Percentiles rank a stretch among this genome's conserved stretches.
These are phyloP conservation scores for Ananas comosus DNA, from an alignment of 176 grass and related monocot genomes.

Conservation along the genomic window DNA sequence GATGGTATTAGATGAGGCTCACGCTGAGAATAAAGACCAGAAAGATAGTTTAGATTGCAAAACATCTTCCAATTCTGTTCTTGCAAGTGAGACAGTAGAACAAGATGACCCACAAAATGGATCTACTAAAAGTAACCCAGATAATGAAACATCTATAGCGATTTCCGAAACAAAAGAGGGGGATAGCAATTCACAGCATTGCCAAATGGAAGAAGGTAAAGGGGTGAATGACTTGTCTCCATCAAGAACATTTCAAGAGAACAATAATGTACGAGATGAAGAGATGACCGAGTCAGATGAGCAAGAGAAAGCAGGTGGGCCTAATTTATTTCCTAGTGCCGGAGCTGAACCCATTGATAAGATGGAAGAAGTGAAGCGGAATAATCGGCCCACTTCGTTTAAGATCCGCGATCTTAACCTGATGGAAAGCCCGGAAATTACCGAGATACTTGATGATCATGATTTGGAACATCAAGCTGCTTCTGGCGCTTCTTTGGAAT, in stretches of 20 bases:
- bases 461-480: slow-evolving; percentile 25
- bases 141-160: slow-evolving; percentile 30
- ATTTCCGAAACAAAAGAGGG: slow-evolving; percentile 19
- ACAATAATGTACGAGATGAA: slow-evolving; percentile 36
- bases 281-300: slow-evolving; percentile 38
- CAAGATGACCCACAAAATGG: slow-evolving; percentile 1
- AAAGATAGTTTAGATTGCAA: slow-evolving; percentile 23
- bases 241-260: slow-evolving; percentile 22
- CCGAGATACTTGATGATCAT: slow-evolving; percentile 56
- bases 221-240: slow-evolving; percentile 19
- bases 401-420: slow-evolving; percentile 86
- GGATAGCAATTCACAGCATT: slow-evolving; percentile 27
- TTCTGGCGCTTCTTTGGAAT: slow-evolving; percentile 24
- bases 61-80: slow-evolving; percentile 19
- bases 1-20: slow-evolving; percentile 25
- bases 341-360: slow-evolving; percentile 17
- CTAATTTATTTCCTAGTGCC: slow-evolving; percentile 30
- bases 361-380: slow-evolving; percentile 49
- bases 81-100: slow-evolving; percentile 33
- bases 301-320: slow-evolving; percentile 37
- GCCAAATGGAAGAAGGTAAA: slow-evolving; percentile 34
- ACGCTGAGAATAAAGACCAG: slow-evolving; percentile 21
- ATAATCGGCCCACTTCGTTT: slow-evolving; percentile 52
- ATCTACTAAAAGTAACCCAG: slow-evolving; percentile 8
- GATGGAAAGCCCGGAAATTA: slow-evolving; percentile 55